These are phyloP conservation scores for Collariella sp. DNA, from an alignment of 495 filamentous ascomycete genomes.

Conservation along the genomic window DNA sequence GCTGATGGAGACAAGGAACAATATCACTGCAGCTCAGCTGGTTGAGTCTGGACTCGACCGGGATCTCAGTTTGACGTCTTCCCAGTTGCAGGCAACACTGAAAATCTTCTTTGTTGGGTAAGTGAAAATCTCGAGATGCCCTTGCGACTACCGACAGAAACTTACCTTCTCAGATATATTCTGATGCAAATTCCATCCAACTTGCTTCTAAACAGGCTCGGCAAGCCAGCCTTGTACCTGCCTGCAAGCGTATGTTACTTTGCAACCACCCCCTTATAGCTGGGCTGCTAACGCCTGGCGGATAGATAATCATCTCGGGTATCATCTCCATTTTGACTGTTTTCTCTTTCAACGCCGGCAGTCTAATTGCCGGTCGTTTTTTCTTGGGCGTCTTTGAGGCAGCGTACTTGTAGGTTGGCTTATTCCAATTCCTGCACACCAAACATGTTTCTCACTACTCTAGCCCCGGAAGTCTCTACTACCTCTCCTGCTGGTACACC, in stretches of 20 bases:
- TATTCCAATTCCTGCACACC: no score
- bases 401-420: constrained; percentile 37
- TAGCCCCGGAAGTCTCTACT: constrained; percentile 42
- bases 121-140: constrained; percentile 33
- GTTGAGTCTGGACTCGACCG: constrained; percentile 41
- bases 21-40: constrained; percentile 45
- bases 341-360: constrained; percentile 51
- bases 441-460: neutral
- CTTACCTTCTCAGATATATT: constrained; percentile 36
- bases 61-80: constrained; percentile 37
- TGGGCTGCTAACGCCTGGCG: neutral
- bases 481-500: constrained; percentile 54
- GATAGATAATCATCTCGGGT: constrained; percentile 61
- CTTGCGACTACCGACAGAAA: constrained; percentile 10
- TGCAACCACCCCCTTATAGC: neutral
- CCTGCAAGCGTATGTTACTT: constrained; percentile 38
- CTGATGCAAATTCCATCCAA: constrained; percentile 56
- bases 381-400: constrained; percentile 58
- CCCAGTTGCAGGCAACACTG: constrained; percentile 52
- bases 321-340: constrained; percentile 58
- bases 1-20: constrained; percentile 30
- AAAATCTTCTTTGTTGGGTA: constrained; percentile 70
- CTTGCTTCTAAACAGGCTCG: constrained; percentile 48
- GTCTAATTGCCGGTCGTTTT: constrained; percentile 58
- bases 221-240: constrained; percentile 56